Evolutionary conservation across 2,329 filamentous ascomycete species (phyloP), one percentile per base, ranked within the genome.

Genomic region (Fusarium abutilonis): DNA sequence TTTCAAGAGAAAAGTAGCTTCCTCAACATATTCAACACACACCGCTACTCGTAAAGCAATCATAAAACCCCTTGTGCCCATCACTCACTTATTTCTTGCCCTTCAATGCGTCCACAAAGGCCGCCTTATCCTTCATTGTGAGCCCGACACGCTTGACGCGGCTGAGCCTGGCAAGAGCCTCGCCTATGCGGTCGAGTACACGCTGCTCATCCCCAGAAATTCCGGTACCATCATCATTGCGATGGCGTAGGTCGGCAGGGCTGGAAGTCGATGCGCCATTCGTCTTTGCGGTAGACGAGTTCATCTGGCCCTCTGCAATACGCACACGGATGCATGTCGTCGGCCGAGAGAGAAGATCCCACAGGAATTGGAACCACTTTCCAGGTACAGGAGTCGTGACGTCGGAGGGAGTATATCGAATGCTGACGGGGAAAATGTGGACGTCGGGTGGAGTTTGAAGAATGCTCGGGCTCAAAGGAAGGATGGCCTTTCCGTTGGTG

Each of bases 311-410:
- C 71, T 94, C 91, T 1, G 93, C 95, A 52, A 99, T 93, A 45
- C 95, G 86, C 11, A 98, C 94, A 21, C 93, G 87, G 69, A 99
- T 94, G 70, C 88, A 93, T 65, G 97, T 95, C 1, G 91, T 96
- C 1, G 93, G 91, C 43, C 89, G 87, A 39, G 90, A 91, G 31
- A 97, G 86, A 9, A 98, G 80, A 49, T 89, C 90, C 93, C 93
- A 99, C 9, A 97, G 72, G 74, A 97, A 97, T 2, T 79, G 78
- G 6, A 84, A 47, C 75, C 91, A 93, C 26, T 83, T 83, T 11
- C 89, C 87, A 0, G 95, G 93, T 0, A 99, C 80, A 0, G 95
- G 94, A 0, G 95, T 97, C 0, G 94, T 96, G 56, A 98, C 88
- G 73, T 98, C 93, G 5, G 89, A 84, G 0, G 94, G 91, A 0